A percentile compares a stretch with the other conserved stretches of the same genome.
Evolutionary conservation across 1,139 yeast genomes (phyloP).

Genomic region (Candida frijolesensis): DNA sequence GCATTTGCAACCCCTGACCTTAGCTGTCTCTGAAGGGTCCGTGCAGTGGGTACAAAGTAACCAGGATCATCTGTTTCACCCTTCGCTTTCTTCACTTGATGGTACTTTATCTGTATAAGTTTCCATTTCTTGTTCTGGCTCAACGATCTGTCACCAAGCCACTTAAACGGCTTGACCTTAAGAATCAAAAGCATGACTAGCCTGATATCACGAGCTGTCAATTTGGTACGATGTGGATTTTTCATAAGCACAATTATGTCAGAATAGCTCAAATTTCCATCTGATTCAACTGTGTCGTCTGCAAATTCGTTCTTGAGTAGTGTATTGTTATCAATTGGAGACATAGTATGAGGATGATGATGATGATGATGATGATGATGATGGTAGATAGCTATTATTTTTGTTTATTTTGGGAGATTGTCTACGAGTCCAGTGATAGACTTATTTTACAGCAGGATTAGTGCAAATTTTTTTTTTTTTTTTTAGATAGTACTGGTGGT

Average conservation of each 20-base stretch:
- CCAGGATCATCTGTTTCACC: no score
- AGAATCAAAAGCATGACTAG: conserved; percentile 34
- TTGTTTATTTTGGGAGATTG: not conserved
- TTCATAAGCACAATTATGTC: conserved; percentile 9
- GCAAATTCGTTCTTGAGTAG: not conserved
- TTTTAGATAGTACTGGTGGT: not conserved
- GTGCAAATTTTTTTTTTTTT: not conserved
- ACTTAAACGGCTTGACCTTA: conserved; percentile 39
- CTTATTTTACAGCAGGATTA: not conserved
- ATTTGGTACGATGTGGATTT: conserved; percentile 26
- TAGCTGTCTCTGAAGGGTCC: conserved; percentile 41
- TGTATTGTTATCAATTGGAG: conserved; percentile 1
- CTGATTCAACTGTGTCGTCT: not conserved
- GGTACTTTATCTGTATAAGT: conserved; percentile 30
- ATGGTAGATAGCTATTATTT: not conserved
- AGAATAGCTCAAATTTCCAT: not conserved
- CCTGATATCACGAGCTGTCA: conserved; percentile 31
- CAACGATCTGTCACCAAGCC: conserved; percentile 36
- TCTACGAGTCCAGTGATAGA: no score
- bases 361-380: not conserved
- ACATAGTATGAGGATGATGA: not conserved
- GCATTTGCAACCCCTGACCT: conserved; percentile 39
- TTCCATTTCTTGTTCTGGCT: conserved; percentile 43
- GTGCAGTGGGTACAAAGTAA: conserved; percentile 39
- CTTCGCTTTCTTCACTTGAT: no score